Evolutionary conservation across 768 basidiomycete species (phyloP).

Genomic region (Calocybe cyanea): DNA sequence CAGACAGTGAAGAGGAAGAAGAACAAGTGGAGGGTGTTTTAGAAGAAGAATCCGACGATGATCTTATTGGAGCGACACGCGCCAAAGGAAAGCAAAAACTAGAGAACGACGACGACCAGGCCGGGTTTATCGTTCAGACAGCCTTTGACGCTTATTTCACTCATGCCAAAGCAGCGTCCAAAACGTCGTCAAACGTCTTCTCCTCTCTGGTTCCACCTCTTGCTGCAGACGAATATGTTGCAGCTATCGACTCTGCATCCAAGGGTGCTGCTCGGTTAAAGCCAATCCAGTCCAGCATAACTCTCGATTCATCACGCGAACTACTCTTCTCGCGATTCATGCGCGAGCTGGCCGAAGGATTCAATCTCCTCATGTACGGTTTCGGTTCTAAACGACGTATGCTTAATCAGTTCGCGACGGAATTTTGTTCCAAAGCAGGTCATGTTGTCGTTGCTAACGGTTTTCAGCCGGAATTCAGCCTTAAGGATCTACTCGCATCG

Average conservation of each 20-base stretch:
- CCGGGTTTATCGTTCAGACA: slow-evolving; percentile 51
- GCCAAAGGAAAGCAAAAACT: slow-evolving; percentile 11
- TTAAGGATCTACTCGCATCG: slow-evolving; percentile 65
- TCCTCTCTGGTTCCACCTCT: slow-evolving; percentile 71
- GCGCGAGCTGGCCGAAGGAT: slow-evolving; percentile 75
- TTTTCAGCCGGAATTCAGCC: slow-evolving; percentile 61
- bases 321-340: slow-evolving; percentile 57
- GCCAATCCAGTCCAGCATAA: slow-evolving; percentile 29
- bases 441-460: slow-evolving; percentile 79
- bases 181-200: slow-evolving; percentile 79
- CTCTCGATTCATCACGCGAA: slow-evolving; percentile 28
- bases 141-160: slow-evolving; percentile 87
- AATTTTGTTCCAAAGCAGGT: slow-evolving; percentile 52
- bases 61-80: slow-evolving; percentile 1
- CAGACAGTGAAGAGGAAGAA: slow-evolving; percentile 5
- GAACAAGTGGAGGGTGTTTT: slow-evolving; percentile 12
- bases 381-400: slow-evolving; percentile 80
- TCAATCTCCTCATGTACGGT: slow-evolving; percentile 87
- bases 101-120: slow-evolving; percentile 11
- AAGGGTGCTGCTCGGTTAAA: slow-evolving; percentile 22
- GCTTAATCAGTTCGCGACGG: slow-evolving; percentile 71
- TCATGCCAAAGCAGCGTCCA: slow-evolving; percentile 53
- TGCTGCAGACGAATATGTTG: slow-evolving; percentile 56
- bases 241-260: slow-evolving; percentile 31
- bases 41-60: slow-evolving; percentile 15